These are phyloP conservation scores for Nicotiana knightiana DNA, from an alignment of 257 asterid species.

Conservation along the genomic window DNA sequence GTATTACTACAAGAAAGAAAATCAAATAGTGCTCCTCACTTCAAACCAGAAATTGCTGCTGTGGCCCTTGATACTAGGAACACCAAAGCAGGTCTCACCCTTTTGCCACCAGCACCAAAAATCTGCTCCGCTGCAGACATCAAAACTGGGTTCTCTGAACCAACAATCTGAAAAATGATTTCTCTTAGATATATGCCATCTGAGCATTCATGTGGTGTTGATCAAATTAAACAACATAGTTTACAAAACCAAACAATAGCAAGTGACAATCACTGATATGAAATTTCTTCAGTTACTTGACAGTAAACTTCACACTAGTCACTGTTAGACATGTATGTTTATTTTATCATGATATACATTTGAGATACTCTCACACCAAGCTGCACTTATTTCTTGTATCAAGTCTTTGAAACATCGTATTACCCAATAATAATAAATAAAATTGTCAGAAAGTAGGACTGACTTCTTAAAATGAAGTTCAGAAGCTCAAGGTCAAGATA, in stretches of 20 bases:
- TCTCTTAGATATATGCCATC: slow-evolving; percentile 20
- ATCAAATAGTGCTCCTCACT: slow-evolving; percentile 34
- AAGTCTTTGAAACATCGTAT: neutral
- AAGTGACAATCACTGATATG: neutral
- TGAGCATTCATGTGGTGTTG: neutral
- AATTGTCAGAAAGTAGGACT: neutral
- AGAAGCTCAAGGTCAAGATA: neutral
- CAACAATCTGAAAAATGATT: slow-evolving; percentile 62
- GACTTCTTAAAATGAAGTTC: neutral
- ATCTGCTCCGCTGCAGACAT: slow-evolving; percentile 99
- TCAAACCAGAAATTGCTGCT: slow-evolving; percentile 63
- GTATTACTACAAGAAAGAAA: neutral
- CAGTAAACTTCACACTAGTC: neutral
- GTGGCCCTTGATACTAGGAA: slow-evolving; percentile 93
- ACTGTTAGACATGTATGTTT: neutral
- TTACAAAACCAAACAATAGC: neutral
- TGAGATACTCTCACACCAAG: neutral
- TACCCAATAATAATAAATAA: neutral
- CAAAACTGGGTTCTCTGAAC: slow-evolving; percentile 92
- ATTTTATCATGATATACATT: neutral
- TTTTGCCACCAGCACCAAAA: slow-evolving; percentile 95
- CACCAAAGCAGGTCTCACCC: slow-evolving; percentile 93
- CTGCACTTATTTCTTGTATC: neutral
- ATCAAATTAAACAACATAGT: neutral
- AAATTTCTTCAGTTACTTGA: neutral